Evolutionary conservation across 768 basidiomycete genomes (phyloP).

Genomic region (Auriscalpium microsporum): DNA sequence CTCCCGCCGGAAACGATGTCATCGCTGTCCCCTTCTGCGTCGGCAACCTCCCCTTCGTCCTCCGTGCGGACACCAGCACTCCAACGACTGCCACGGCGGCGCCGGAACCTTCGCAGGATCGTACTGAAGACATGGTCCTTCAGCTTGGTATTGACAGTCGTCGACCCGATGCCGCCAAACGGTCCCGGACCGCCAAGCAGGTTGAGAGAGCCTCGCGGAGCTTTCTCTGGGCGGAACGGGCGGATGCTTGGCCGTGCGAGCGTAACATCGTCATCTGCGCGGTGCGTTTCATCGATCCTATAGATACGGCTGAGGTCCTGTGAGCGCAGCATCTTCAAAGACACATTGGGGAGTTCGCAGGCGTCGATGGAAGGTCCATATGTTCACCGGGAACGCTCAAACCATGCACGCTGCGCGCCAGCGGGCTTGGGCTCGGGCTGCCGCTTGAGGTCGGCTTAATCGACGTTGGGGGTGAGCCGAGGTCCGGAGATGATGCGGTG

Average conservation of each 20-base stretch:
- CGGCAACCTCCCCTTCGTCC: constrained; percentile 46
- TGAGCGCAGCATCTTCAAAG: constrained; percentile 1
- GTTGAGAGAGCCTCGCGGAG: not conserved
- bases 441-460: constrained; percentile 10
- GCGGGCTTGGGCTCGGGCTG: constrained; percentile 30
- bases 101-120: constrained; percentile 66
- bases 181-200: constrained; percentile 29
- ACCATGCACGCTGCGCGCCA: constrained; percentile 27
- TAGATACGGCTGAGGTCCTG: constrained; percentile 4
- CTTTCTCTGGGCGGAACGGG: constrained; percentile 25
- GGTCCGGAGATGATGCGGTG: constrained; percentile 65
- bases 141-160: constrained; percentile 86
- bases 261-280: constrained; percentile 24
- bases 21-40: constrained; percentile 31
- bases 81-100: constrained; percentile 31
- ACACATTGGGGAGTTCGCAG: constrained; percentile 36
- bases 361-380: constrained; percentile 36
- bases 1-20: constrained; percentile 19
- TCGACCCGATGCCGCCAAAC: constrained; percentile 89
- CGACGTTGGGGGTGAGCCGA: constrained; percentile 27
- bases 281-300: not conserved
- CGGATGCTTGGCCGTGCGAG: constrained; percentile 27
- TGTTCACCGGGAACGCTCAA: constrained; percentile 29
- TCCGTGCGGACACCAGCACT: constrained; percentile 32
- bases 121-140: constrained; percentile 95